Conservation (phyloP, 2,329 filamentous ascomycete genomes). For the Thelonectria blattea region DNA sequence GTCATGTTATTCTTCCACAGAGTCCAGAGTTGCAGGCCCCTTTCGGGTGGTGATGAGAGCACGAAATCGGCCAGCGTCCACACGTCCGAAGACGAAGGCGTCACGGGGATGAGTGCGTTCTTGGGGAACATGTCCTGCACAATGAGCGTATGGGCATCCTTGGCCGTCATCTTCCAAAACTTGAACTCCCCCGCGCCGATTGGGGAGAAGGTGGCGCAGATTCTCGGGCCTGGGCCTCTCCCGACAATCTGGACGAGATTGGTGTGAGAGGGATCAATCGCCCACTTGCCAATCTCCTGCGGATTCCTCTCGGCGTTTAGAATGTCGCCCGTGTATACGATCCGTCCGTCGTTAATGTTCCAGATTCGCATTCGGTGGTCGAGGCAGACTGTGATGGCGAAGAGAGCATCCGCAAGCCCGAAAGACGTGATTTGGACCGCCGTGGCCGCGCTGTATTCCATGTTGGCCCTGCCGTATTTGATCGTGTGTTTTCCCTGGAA, state of each 20-base stretch:
- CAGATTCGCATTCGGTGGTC: slow-evolving; percentile 90
- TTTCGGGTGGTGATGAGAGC: slow-evolving; percentile 61
- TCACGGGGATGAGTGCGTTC: slow-evolving; percentile 66
- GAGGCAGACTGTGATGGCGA: slow-evolving; percentile 80
- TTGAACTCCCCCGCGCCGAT: slow-evolving; percentile 91
- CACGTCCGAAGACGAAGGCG: slow-evolving; percentile 73
- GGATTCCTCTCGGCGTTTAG: slow-evolving; percentile 70
- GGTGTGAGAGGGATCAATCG: slow-evolving; percentile 78
- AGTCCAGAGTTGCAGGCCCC: slow-evolving; percentile 70
- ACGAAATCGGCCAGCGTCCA: slow-evolving; percentile 83
- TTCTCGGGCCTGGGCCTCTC: slow-evolving; percentile 55
- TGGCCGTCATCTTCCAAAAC: slow-evolving; percentile 79
- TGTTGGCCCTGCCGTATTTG: slow-evolving; percentile 66
- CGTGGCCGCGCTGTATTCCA: slow-evolving; percentile 72
- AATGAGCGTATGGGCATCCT: slow-evolving; percentile 66
- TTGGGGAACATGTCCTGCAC: slow-evolving; percentile 75
- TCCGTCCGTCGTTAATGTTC: slow-evolving; percentile 82
- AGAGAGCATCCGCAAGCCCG: slow-evolving; percentile 56
- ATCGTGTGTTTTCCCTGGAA: slow-evolving; percentile 70
- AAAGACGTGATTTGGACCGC: slow-evolving; percentile 63
- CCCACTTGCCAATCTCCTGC: slow-evolving; percentile 74
- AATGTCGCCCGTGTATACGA: slow-evolving; percentile 79
- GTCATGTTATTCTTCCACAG: slow-evolving; percentile 86
- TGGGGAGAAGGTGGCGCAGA: slow-evolving; percentile 85
- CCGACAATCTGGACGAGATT: slow-evolving; percentile 78